Base-by-base conservation (phyloP, 495 filamentous ascomycete genomes). In the Tetracladium marchalianum region DNA sequence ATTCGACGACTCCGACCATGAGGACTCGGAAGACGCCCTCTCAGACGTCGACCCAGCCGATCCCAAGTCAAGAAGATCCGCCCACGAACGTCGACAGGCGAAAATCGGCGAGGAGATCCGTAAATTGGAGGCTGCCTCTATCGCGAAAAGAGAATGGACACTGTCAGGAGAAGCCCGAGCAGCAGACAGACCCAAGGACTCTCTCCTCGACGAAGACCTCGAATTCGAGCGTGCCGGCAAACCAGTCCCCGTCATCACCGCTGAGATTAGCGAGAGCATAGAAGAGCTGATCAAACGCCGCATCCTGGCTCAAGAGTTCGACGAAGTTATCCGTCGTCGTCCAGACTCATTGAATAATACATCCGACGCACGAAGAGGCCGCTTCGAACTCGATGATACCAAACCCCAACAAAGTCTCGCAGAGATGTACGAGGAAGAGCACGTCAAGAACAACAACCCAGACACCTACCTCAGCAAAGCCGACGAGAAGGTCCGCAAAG, bases 221-320 rank as follows among this genome's bases (percentile, higher is more conserved):
- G 92, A 97, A 43, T 97, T 96, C 55, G 92, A 98, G 62, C 77
- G 92, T 40, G 77, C 85, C n/a, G 93, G 92, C 49, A 97, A 96
- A 61, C 92, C 92, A 0, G 82, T 95, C 0, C 87, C 90, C 4
- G 85, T 96, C 27, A 87, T 95, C 54, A 97, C 93, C 0, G 81
- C 84, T n/a, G 90, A 96, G 59, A 76, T 93, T 10, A 90, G 79
- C 36, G 90, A 95, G 62, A 82, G 82, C 44, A 93, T 98, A 44
- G 92, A 97, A 62, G 87, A 84, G 12, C 76, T 98, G 42, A 87
- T 98, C 64, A 97, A 97, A 62, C 81, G 87, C 27, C 85, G 93
- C 19, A 95, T 98, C 55, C 66, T 97, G 15, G 84, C 86, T 7
- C 75, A 79, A 46, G 86, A 97, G 55, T 98, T 98, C 55, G 90